Percentiles rank a stretch among this genome's conserved stretches.
phyloP scores from a whole-genome alignment of 176 grass and related monocot genomes.

The Pontederia paniculata region DNA sequence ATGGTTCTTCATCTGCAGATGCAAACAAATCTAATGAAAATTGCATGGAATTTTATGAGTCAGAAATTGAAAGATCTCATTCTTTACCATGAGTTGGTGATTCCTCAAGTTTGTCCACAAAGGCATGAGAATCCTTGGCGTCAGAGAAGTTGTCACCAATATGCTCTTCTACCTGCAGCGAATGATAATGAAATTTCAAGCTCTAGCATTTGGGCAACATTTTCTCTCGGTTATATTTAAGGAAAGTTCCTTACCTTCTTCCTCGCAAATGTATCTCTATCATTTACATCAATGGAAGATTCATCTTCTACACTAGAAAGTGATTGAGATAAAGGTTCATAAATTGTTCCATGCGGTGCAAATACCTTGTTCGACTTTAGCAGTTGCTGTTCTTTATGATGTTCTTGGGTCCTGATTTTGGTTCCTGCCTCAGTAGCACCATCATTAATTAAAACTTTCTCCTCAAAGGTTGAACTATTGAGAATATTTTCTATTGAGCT shows the following conservation, averaged over 20 bases:
- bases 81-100: constrained; percentile 37
- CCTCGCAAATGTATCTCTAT: constrained; percentile 1
- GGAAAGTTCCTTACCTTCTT: constrained; percentile 23
- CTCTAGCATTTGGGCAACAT: constrained; percentile 10
- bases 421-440: constrained; percentile 28
- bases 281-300: constrained; percentile 18
- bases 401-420: constrained; percentile 3
- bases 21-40: no score
- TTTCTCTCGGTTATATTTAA: not conserved
- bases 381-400: not conserved
- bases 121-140: not conserved
- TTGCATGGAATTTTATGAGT: no score
- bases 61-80: no score
- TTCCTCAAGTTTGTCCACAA: constrained; percentile 25
- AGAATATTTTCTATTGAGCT: not conserved
- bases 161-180: constrained; percentile 35
- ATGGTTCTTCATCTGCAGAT: no score
- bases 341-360: constrained; percentile 22
- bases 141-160: constrained; percentile 13
- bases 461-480: constrained; percentile 9
- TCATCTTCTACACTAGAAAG: constrained; percentile 14
- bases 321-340: constrained; percentile 2
- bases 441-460: constrained; percentile 15
- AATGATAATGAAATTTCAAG: not conserved
- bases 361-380: constrained; percentile 15